These are phyloP conservation scores for Coprinopsis sp. DNA, from an alignment of 768 basidiomycete species.

Conservation along the genomic window DNA sequence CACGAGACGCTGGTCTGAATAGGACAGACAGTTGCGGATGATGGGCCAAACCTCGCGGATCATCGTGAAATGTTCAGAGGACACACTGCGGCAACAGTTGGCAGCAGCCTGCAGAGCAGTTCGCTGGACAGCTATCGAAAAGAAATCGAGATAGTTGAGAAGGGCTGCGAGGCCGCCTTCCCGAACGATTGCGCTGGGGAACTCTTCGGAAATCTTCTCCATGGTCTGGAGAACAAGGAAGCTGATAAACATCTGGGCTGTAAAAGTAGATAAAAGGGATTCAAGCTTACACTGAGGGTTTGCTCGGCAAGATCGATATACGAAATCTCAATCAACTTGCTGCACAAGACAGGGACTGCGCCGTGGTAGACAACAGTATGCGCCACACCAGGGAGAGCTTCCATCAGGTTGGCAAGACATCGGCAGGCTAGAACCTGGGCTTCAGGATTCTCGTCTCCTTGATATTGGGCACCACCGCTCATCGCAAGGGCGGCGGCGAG, in stretches of 20 bases:
- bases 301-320: conserved; percentile 99
- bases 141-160: conserved; percentile 96
- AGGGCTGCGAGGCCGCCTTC: conserved; percentile 93
- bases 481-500: conserved; percentile 85
- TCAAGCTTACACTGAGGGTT: conserved; percentile 81
- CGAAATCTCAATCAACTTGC: conserved; percentile 94
- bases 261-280: conserved; percentile 8
- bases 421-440: conserved; percentile 95
- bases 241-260: conserved; percentile 15
- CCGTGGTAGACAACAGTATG: conserved; percentile 97
- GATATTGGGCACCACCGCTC: conserved; percentile 62
- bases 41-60: conserved; percentile 89
- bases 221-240: conserved; percentile 60
- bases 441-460: conserved; percentile 85
- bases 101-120: conserved; percentile 95
- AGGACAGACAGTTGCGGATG: conserved; percentile 86
- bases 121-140: conserved; percentile 95
- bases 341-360: conserved; percentile 96
- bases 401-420: conserved; percentile 97
- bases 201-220: conserved; percentile 98
- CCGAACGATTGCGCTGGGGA: conserved; percentile 90
- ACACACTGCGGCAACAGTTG: conserved; percentile 93
- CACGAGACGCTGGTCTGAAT: conserved; percentile 94
- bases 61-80: conserved; percentile 84
- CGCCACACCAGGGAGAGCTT: conserved; percentile 96